Evolutionary conservation across 1,139 yeast species (phyloP).

Genomic region (Suhomyces chickasaworum): DNA sequence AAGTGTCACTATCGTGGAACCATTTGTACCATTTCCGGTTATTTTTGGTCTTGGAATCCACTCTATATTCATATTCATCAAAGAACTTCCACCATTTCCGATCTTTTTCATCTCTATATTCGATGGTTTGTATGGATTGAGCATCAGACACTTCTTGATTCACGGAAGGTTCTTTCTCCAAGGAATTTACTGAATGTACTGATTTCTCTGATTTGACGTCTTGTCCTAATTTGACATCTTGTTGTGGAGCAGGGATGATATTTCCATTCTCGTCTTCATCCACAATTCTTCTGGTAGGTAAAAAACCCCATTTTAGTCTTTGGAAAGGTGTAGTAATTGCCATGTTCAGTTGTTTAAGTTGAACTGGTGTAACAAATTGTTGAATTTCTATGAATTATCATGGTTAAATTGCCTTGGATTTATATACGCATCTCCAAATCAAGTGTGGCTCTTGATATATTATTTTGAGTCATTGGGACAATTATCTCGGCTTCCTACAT

Average conservation of each 20-base stretch:
- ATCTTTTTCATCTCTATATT: conserved; percentile 62
- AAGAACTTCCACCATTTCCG: conserved; percentile 66
- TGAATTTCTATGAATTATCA: not conserved
- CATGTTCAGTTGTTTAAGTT: not conserved
- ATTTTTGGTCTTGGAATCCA: conserved; percentile 34
- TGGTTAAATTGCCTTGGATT: not conserved
- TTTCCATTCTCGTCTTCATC: conserved; percentile 33
- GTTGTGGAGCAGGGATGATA: conserved; percentile 6
- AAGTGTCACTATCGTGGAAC: conserved; percentile 61
- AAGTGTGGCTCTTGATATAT: conserved; percentile 1
- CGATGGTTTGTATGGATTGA: conserved; percentile 22
- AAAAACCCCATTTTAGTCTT: conserved; percentile 51
- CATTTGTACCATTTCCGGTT: conserved; percentile 61
- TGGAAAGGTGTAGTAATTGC: conserved; percentile 18
- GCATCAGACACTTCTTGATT: conserved; percentile 4
- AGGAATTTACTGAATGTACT: conserved; percentile 12
- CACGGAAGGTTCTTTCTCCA: conserved; percentile 6
- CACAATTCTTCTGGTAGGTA: conserved; percentile 49
- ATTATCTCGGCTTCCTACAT: not conserved
- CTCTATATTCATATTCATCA: conserved; percentile 63
- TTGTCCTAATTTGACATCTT: conserved; percentile 12
- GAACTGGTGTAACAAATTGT: not conserved
- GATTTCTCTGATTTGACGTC: too few species aligned
- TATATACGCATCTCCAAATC: not conserved
- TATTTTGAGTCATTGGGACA: not conserved